Evolutionary conservation across 2,329 filamentous ascomycete species (phyloP).

Genomic region (Davidsoniella eucalypti): DNA sequence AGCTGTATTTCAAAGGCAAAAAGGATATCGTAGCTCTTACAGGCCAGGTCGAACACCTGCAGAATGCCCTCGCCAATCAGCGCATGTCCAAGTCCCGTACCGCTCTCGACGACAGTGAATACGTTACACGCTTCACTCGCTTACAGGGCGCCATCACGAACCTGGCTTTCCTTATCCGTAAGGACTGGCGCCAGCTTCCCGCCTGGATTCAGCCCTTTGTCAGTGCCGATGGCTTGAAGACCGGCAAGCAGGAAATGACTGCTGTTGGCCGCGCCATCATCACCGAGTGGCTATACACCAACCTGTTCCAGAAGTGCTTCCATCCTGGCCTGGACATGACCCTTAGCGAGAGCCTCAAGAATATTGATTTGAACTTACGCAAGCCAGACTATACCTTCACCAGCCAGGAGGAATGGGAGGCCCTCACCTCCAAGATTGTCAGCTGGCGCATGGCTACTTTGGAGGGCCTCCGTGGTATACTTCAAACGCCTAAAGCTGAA

Average conservation of each 20-base stretch:
- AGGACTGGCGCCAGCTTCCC: conserved; percentile 76
- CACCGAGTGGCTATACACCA: conserved; percentile 75
- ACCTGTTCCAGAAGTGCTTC: conserved; percentile 83
- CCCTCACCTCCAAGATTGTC: conserved; percentile 70
- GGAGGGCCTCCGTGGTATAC: conserved; percentile 63
- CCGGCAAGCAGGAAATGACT: conserved; percentile 95
- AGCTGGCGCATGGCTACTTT: conserved; percentile 88
- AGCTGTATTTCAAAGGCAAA: conserved; percentile 92
- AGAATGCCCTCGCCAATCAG: conserved; percentile 95
- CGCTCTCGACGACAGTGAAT: conserved; percentile 89
- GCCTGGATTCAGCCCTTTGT: conserved; percentile 64
- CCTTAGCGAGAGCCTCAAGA: conserved; percentile 65
- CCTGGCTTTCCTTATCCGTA: conserved; percentile 86
- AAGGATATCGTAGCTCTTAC: conserved; percentile 70
- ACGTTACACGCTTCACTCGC: conserved; percentile 72
- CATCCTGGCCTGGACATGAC: conserved; percentile 69
- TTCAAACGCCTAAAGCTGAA: conserved; percentile 48
- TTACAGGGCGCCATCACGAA: conserved; percentile 91
- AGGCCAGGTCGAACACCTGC: conserved; percentile 74
- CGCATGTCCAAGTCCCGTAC: conserved; percentile 87
- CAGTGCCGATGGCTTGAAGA: conserved; percentile 69
- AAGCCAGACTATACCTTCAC: conserved; percentile 54
- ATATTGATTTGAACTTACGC: conserved; percentile 76
- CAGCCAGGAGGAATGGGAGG: conserved; percentile 77
- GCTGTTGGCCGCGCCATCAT: conserved; percentile 82